Base-by-base conservation (phyloP, 148 eudicot species). In the Vaccinium vitisidaea region DNA sequence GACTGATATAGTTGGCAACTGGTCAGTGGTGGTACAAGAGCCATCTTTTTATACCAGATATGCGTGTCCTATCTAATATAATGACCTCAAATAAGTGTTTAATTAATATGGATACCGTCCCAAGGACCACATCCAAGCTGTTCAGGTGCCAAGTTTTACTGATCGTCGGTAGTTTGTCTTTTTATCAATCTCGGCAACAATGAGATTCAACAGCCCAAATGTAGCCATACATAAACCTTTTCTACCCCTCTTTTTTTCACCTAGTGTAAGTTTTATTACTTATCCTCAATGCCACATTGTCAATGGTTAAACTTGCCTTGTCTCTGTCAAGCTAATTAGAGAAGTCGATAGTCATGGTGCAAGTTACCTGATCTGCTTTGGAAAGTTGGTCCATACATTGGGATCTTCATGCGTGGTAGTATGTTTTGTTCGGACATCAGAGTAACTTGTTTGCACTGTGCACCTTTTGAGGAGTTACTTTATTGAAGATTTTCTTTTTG, bases 1-100 rank as follows among this genome's bases (percentile, higher is more conserved):
- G 79, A 75, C 15, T 43, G 48, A 48, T 75, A 21, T 75, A 75
- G 54, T 75, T 46, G 79, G 27, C 79, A 43, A 43, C 52, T 75
- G 79, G 79, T 48, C 54, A 75, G 10, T 75, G 53, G 27, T 46
- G 79, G 53, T 46, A n/a, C 27, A 43, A 46, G 53, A 46, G 54
- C 14, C 4, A 46, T 21, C 52, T 46, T 75, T 75, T 21, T 19
- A 21, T 74, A 16, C 79, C 79, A 46, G 27, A 18, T 75, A 8
- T 21, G 9, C 8, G 5, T 9, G 15, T 4, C 25, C 78, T 46
- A 75, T 8, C 53, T 75, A 43, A 21, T 18, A 46, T 8, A 43
- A 8, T 75, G 21, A 18, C 15, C 54, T 76, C 3, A 5, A 5
- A 3, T 36, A 39, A 32, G 56, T 4, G 16, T 69, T 27, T n/a